Percentiles rank a stretch among this genome's conserved stretches.
These are phyloP conservation scores for Amoebophrya sp. DNA, from an alignment of 169 alveolate species.

Conservation along the genomic window DNA sequence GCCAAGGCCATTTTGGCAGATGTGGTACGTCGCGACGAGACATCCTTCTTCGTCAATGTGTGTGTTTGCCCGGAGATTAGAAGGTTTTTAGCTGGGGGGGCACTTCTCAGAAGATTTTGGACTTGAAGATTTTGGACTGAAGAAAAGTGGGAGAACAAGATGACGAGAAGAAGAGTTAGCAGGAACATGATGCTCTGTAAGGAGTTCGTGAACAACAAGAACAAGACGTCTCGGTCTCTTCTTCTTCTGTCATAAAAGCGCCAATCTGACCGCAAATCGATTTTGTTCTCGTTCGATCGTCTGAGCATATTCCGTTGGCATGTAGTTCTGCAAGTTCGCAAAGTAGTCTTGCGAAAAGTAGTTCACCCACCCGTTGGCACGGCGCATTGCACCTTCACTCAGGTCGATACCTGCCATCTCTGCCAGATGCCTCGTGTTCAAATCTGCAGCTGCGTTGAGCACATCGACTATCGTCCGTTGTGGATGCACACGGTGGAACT, in stretches of 20 bases:
- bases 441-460: background rate
- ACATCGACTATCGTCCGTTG: background rate
- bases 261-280: background rate
- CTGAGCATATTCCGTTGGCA: background rate
- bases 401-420: constrained; percentile 3
- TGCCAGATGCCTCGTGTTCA: constrained; percentile 3
- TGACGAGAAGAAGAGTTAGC: too few species aligned
- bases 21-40: background rate
- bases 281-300: background rate
- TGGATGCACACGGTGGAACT: too few species aligned
- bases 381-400: background rate
- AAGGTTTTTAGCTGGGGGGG: too few species aligned
- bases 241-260: too few species aligned
- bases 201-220: too few species aligned
- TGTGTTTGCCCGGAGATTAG: too few species aligned
- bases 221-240: too few species aligned
- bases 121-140: too few species aligned
- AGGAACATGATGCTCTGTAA: too few species aligned
- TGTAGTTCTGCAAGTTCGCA: background rate
- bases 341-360: background rate
- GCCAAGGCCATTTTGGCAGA: too few species aligned
- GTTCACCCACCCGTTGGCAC: background rate
- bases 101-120: too few species aligned
- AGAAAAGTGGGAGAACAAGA: too few species aligned
- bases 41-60: background rate